Conservation (phyloP, 805 yeast genomes). For the Schizosaccharomyces cryophilus region DNA sequence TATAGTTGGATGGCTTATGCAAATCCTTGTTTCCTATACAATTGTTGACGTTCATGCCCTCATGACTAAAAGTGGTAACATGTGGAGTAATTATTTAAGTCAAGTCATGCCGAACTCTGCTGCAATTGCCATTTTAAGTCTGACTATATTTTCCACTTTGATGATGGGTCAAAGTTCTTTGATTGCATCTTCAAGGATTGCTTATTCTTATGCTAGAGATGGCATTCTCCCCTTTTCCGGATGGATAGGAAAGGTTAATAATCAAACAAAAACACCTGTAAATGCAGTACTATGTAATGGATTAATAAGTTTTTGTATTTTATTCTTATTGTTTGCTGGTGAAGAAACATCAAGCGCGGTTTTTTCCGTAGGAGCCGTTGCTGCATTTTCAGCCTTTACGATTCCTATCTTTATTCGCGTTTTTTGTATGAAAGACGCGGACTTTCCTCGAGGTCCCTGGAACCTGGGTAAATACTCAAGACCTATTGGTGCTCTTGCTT, state of each 20-base stretch:
- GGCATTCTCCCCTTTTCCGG: conserved; percentile 36
- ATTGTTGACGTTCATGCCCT: conserved; percentile 3
- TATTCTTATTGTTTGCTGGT: conserved; percentile 37
- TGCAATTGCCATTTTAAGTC: conserved; percentile 21
- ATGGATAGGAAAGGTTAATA: conserved; percentile 26
- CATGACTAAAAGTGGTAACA: neutral
- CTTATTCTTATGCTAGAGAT: conserved; percentile 48
- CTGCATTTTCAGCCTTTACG: conserved; percentile 40
- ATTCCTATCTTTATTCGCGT: conserved; percentile 32
- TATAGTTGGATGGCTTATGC: conserved; percentile 28
- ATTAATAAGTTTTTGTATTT: conserved; percentile 28
- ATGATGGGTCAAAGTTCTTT: conserved; percentile 32
- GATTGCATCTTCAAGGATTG: conserved; percentile 42
- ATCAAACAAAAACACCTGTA: neutral
- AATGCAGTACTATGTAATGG: conserved; percentile 28
- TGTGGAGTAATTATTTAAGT: neutral
- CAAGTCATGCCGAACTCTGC: conserved; percentile 11
- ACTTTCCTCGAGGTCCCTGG: conserved; percentile 44
- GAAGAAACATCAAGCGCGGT: conserved; percentile 43
- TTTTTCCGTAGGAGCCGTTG: conserved; percentile 49
- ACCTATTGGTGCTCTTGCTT: conserved; percentile 22
- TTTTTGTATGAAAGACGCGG: conserved; percentile 24
- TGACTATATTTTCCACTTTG: conserved; percentile 22
- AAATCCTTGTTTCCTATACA: conserved; percentile 42
- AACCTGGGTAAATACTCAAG: conserved; percentile 28